Evolutionary conservation across 2,329 filamentous ascomycete species (phyloP), one percentile per base, ranked within the genome.

Genomic region (Alternaria angustiovoidea): DNA sequence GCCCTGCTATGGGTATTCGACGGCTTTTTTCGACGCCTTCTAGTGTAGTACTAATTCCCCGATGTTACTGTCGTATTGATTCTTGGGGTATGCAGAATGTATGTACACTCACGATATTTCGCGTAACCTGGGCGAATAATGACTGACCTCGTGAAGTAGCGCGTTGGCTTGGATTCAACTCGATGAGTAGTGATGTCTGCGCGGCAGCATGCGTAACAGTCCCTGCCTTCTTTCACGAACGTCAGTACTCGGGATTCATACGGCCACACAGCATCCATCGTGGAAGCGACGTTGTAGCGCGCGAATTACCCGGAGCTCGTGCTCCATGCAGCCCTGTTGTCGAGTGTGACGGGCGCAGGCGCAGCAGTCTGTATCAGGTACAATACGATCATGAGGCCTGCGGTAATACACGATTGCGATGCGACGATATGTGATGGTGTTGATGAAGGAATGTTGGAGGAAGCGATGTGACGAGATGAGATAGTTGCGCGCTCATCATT

Each of bases 231-330:
- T 48, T 16, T 48, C 12, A 30, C 32, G 7, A 36, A 34, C 16
- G 12, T n/a, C 30, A 36, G 18, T 36, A 24, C 12, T 14, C 6
- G 0, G 2, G 14, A 18, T 36, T 36, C 18, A 48, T 36, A 48
- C 18, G 46, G 7, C 46, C n/a, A 52, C 12, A 14, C 26, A 22
- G 9, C 36, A 30, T 26, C 38, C 38, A 53, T 39, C 39, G 18
- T 41, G 30, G 14, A 57, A 53, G 39, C 47, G 47, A 52, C 7
- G 46, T 48, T n/a, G 46, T 28, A 48, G 30, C 46, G 46, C 30
- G 30, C 46, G 18, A 22, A 41, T 57, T 11, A 43, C 44, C 51
- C 52, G 42, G 48, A 54, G 8, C 38, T 59, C 38, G 51, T 59
- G 54, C 39, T 38, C 42, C 32, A 22, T 28, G 38, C 46, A 49